Base-by-base conservation (phyloP, 2,329 filamentous ascomycete genomes). In the Apiospora koreana region DNA sequence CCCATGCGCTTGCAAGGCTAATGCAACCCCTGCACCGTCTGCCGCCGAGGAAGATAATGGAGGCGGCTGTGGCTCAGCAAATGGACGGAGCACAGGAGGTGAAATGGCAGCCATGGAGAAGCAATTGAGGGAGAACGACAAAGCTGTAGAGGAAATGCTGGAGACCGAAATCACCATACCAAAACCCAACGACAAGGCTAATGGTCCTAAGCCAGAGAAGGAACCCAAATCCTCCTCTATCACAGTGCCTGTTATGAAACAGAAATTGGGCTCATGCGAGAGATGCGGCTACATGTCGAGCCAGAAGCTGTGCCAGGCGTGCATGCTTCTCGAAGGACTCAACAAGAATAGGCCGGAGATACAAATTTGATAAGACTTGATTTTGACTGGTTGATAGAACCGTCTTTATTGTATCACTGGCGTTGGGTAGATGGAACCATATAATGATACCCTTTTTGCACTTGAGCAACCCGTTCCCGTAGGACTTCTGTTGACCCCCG, bases 281-380 rank as follows among this genome's bases (percentile, higher is more conserved):
- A 91, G 89, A 68, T 99, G 96, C 76, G 96, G 96, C 18, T 99
- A 98, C 79, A 93, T 99, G 81, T 97, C 96, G 2, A 98, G 95
- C 76, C 96, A 99, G 81, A 88, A 89, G 41, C 89, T 98, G 48
- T 99, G 96, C 82, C 97, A 99, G 81, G 96, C 96, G 0, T 99
- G 96, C 79, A 92, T 91, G 72, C 84, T 99, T 62, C 87, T 99
- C 2, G 95, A 98, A 76, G 94, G 93, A 0, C 81, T 99, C 65
- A 99, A 99, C 79, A 98, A 96, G 82, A 91, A 91, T 74, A 83
- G 89, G 71, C 83, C 88, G 70, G 84, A 89, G 75, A 88, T 91
- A 72, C 79, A 83, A 76, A 85, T 89, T 82, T 88, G 81, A 74
- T 18, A 42, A 18, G 54, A 38, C 18, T 14, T 12, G 16, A 31